Conservation (phyloP, 352 stramenopile species). For the Pythium periplocum region DNA sequence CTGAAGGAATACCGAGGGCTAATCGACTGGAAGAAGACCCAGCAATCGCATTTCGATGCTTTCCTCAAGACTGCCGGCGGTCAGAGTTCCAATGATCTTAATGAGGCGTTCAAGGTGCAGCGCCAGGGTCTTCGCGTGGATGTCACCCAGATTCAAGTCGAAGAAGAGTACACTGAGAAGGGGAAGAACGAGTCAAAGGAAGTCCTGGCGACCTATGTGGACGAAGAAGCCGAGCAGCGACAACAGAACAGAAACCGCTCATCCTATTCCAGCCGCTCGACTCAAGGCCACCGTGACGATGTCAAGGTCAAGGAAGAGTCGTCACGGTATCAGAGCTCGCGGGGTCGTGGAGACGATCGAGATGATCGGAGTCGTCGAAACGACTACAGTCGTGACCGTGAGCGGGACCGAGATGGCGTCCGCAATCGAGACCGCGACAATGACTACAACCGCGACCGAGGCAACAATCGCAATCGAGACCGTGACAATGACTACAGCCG, state of each 20-base stretch:
- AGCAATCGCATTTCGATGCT: constrained; percentile 54
- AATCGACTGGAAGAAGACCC: constrained; percentile 59
- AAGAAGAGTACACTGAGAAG: constrained; percentile 65
- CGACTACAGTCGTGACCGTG: constrained; percentile 17
- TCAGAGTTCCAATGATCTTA: constrained; percentile 27
- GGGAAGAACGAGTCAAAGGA: constrained; percentile 47
- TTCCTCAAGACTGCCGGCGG: constrained; percentile 28
- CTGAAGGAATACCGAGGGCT: constrained; percentile 57
- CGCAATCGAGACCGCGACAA: constrained; percentile 11
- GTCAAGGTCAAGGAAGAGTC: constrained; percentile 10
- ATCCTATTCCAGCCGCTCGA: too few species aligned
- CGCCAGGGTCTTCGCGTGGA: constrained; percentile 62
- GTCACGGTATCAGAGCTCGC: not conserved
- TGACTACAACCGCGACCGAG: constrained; percentile 5
- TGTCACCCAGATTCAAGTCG: constrained; percentile 42
- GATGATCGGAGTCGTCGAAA: constrained; percentile 14
- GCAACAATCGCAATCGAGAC: constrained; percentile 14
- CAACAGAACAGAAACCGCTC: too few species aligned
- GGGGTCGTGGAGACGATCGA: not conserved
- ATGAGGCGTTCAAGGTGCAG: constrained; percentile 48
- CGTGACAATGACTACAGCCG: constrained; percentile 10
- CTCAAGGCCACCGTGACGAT: constrained; percentile 1
- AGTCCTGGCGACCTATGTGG: constrained; percentile 27
- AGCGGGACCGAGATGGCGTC: constrained; percentile 13
- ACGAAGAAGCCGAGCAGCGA: constrained; percentile 5